These are phyloP conservation scores for Globisporangium radiosum DNA, from an alignment of 352 stramenopile species.

Conservation along the genomic window DNA sequence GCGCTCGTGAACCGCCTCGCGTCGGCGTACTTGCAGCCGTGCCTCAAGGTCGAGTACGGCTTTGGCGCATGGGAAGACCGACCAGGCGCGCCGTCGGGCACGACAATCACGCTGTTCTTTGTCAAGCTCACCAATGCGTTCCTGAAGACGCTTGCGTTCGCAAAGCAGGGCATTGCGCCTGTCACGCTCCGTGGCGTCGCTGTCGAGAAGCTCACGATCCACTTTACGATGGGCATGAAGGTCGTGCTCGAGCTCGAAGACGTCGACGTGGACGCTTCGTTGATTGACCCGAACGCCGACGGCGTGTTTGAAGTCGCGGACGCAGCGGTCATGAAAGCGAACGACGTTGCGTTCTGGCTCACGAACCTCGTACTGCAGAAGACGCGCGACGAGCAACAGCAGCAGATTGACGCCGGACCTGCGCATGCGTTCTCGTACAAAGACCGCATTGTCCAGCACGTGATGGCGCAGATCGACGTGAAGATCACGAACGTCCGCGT, in stretches of 20 bases:
- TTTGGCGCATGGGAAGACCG: constrained; percentile 39
- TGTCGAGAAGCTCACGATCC: constrained; percentile 39
- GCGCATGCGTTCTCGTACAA: constrained; percentile 41
- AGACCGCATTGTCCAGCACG: constrained; percentile 51
- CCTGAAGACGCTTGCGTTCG: constrained; percentile 48
- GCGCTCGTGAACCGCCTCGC: constrained; percentile 47
- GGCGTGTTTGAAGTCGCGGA: constrained; percentile 41
- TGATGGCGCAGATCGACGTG: constrained; percentile 55
- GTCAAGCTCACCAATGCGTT: constrained; percentile 45
- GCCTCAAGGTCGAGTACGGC: constrained; percentile 38
- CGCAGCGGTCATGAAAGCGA: constrained; percentile 48
- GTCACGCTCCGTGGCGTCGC: constrained; percentile 28
- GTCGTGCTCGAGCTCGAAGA: constrained; percentile 47
- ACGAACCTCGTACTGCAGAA: constrained; percentile 27
- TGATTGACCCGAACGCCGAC: constrained; percentile 36
- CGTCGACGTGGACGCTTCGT: constrained; percentile 29
- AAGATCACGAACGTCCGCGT: constrained; percentile 39
- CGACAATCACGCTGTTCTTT: constrained; percentile 49
- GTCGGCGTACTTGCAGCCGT: constrained; percentile 43
- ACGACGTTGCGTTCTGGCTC: constrained; percentile 32
- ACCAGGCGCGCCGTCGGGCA: constrained; percentile 24
- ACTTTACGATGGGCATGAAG: constrained; percentile 45
- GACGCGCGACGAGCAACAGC: constrained; percentile 23
- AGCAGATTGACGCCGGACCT: constrained; percentile 18
- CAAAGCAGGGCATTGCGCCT: constrained; percentile 48